Evolutionary conservation across 768 basidiomycete species (phyloP).

Genomic region (Pulveroboletus sp.): DNA sequence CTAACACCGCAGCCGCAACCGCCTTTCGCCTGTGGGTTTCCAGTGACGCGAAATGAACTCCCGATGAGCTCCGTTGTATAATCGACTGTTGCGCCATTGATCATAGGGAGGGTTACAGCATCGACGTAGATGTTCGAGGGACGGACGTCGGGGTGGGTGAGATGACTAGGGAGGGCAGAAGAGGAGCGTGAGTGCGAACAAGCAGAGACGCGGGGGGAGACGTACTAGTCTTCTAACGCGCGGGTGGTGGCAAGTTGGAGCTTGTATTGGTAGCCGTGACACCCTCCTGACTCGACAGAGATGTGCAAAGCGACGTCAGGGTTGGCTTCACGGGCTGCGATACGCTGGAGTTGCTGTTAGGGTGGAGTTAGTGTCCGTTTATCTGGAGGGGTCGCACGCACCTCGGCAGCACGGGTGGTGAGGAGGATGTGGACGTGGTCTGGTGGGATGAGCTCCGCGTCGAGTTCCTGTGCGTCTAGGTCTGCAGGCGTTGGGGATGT

Average conservation of each 20-base stretch:
- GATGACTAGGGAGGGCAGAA: conserved; percentile 44
- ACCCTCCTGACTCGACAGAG: conserved; percentile 89
- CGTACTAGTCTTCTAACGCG: conserved; percentile 82
- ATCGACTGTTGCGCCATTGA: conserved; percentile 88
- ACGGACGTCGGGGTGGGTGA: conserved; percentile 63
- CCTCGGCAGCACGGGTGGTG: conserved; percentile 75
- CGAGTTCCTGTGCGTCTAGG: conserved; percentile 57
- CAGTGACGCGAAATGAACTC: conserved; percentile 74
- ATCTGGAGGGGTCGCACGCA: conserved; percentile 24
- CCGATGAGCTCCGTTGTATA: conserved; percentile 95
- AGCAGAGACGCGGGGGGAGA: not conserved
- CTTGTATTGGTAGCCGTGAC: conserved; percentile 97
- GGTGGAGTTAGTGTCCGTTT: not conserved
- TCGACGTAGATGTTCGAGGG: conserved; percentile 82
- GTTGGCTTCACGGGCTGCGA: conserved; percentile 56
- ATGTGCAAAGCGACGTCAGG: conserved; percentile 68
- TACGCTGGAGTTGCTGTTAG: conserved; percentile 67
- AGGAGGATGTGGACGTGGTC: conserved; percentile 53
- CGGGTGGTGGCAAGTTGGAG: conserved; percentile 68
- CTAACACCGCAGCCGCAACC: conserved; percentile 96
- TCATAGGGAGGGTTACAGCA: conserved; percentile 72
- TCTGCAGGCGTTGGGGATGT: conserved; percentile 48
- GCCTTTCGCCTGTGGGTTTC: conserved; percentile 89
- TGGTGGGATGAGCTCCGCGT: conserved; percentile 52
- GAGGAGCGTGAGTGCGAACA: not conserved